Conservation (phyloP, 2,329 filamentous ascomycete species). For the Podosphaera aphanis region DNA sequence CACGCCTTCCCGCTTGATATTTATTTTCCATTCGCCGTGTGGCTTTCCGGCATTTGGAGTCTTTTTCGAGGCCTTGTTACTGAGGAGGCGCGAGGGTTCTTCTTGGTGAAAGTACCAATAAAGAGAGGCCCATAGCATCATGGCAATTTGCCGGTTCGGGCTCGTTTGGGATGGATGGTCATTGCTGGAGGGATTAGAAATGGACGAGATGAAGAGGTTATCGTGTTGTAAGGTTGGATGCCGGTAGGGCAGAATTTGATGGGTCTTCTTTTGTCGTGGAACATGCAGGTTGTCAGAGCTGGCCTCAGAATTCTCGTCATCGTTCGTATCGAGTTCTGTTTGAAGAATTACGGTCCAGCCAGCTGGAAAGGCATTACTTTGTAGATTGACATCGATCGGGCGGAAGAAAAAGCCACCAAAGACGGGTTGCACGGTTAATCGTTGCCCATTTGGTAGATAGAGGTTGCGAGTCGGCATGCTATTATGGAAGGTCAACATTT, state of each 20-base stretch:
- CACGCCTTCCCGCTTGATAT: constrained; percentile 69
- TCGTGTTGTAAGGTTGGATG: constrained; percentile 57
- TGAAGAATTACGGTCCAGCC: constrained; percentile 82
- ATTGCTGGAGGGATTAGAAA: constrained; percentile 56
- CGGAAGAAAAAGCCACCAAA: constrained; percentile 89
- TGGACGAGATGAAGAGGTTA: constrained; percentile 73
- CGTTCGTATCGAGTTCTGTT: constrained; percentile 24
- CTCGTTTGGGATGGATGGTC: constrained; percentile 64
- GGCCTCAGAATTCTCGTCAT: constrained; percentile 9
- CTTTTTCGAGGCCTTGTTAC: constrained; percentile 34
- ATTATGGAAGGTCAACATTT: neutral
- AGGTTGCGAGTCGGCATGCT: constrained; percentile 19
- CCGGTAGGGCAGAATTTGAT: constrained; percentile 39
- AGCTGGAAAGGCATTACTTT: constrained; percentile 50
- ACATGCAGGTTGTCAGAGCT: constrained; percentile 13
- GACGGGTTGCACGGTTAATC: constrained; percentile 56
- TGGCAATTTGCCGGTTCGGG: constrained; percentile 70
- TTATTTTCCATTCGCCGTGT: constrained; percentile 66
- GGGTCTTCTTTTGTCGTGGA: constrained; percentile 12
- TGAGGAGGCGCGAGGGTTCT: constrained; percentile 40
- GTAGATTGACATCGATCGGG: constrained; percentile 46
- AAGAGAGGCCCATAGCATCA: constrained; percentile 88
- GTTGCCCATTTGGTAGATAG: constrained; percentile 71
- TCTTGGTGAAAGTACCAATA: constrained; percentile 96
- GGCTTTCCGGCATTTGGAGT: constrained; percentile 52